Percentiles rank a stretch among this genome's conserved stretches.
These are phyloP conservation scores for Blastobotrys serpentis DNA, from an alignment of 1,139 yeast genomes.

Conservation along the genomic window DNA sequence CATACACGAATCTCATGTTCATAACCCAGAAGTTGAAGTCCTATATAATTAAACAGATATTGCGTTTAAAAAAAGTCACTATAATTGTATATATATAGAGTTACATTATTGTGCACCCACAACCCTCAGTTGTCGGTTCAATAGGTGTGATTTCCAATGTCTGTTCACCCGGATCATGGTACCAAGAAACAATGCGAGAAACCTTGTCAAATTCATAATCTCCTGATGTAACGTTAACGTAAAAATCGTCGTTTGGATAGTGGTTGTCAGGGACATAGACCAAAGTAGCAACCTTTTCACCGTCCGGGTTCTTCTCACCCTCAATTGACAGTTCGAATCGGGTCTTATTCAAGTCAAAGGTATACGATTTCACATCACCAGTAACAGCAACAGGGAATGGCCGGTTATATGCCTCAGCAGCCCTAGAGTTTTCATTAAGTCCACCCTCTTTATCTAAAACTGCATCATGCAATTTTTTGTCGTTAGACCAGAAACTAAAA, in stretches of 20 bases:
- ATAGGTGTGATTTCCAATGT: constrained; percentile 21
- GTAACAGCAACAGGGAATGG: constrained; percentile 65
- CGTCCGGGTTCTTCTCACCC: constrained; percentile 25
- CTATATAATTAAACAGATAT: too few relatives aligned
- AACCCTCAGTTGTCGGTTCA: constrained; percentile 2
- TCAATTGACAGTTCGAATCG: constrained; percentile 50
- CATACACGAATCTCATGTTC: not conserved
- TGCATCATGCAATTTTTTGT: constrained; percentile 11
- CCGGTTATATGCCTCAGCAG: constrained; percentile 64
- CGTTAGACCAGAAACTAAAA: constrained; percentile 71
- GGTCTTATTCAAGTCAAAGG: constrained; percentile 53
- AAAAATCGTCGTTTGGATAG: constrained; percentile 47
- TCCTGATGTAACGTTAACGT: constrained; percentile 54
- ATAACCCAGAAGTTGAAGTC: not conserved
- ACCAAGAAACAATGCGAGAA: constrained; percentile 67
- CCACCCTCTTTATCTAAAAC: not conserved
- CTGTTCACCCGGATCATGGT: constrained; percentile 50
- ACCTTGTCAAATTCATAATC: constrained; percentile 50
- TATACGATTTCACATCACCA: constrained; percentile 53
- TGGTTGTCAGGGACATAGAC: constrained; percentile 71
- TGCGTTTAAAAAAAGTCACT: not conserved
- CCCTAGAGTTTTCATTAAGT: constrained; percentile 46
- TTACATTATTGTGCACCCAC: constrained; percentile 18
- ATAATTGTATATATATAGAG: too few relatives aligned
- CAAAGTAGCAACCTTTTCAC: constrained; percentile 41